phyloP scores from a whole-genome alignment of 495 filamentous ascomycete genomes.

The Cercophora samala region DNA sequence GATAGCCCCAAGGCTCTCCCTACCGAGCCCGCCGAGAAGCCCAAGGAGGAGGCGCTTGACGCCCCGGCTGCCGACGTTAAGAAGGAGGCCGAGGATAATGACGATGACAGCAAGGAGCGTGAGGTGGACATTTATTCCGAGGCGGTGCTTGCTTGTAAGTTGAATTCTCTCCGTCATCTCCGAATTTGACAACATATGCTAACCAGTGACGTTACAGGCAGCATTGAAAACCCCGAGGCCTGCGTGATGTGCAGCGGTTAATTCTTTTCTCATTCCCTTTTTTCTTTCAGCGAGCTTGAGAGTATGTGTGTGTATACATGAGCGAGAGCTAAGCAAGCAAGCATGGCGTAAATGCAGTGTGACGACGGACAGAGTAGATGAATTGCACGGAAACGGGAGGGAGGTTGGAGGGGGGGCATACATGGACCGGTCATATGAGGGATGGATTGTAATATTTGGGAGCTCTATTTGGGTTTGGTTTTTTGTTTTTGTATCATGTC shows the following conservation, averaged over 20 bases:
- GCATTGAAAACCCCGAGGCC: constrained; percentile 86
- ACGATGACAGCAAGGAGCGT: constrained; percentile 61
- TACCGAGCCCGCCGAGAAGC: constrained; percentile 59
- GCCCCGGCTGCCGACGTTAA: constrained; percentile 48
- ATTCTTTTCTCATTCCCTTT: constrained; percentile 6
- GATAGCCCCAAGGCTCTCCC: constrained; percentile 72
- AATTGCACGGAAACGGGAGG: neutral
- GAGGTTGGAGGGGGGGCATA: neutral
- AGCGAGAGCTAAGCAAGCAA: neutral
- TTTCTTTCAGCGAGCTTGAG: constrained; percentile 3
- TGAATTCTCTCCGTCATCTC: neutral
- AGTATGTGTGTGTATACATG: neutral
- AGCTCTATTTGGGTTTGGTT: constrained; percentile 6
- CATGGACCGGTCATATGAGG: neutral
- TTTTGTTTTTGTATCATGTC: constrained; percentile 8
- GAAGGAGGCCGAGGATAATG: constrained; percentile 56
- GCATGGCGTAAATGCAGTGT: neutral
- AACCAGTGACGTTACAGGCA: constrained; percentile 42
- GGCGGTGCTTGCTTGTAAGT: constrained; percentile 80
- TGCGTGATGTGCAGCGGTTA: constrained; percentile 90
- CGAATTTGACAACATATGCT: neutral
- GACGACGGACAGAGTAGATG: neutral
- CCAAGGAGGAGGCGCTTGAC: constrained; percentile 56
- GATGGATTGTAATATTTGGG: constrained; percentile 14
- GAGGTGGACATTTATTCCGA: constrained; percentile 93